Base-by-base conservation (phyloP, 2,329 filamentous ascomycete species). In the Neofusicoccum kwambonambiense region DNA sequence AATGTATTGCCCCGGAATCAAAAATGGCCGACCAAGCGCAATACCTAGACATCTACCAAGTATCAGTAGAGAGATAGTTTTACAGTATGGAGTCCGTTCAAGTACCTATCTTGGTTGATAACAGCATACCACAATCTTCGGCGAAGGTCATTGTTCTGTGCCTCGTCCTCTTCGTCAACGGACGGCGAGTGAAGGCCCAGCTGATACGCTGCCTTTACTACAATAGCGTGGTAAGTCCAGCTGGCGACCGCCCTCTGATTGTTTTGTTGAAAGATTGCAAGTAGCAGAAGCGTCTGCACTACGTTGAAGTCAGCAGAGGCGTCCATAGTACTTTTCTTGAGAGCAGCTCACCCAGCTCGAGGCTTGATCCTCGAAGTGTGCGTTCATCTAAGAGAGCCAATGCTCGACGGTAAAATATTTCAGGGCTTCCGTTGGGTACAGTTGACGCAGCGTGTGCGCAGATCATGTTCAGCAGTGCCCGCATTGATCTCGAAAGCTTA, bases 231-330 rank as follows among this genome's bases (percentile, higher is more conserved):
- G 1, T 71, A 71, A 3, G 74, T 70, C 65, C 72, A 70, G 56
- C 74, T 77, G 31, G 74, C 72, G 62, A 74, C 73, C 7, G 75
- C 73, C 2, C 74, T 68, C 51, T 76, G 74, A n/a, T 68, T 76
- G 41, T 76, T 77, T 52, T 78, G 75, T 37, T 77, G 73, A 42
- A 73, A 77, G 41, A 68, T 74, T 2, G 71, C 68, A 1, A 76
- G 66, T 1, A 78, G 70, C 4, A 77, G 68, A 19, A 77, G 60
- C 1, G 72, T 67, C 65, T 77, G 75, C 6, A 78, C 75, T 72
- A 7, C 27, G 27, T 31, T 31, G 6, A 31, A 31, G 27, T 31
- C 27, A 31, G 27, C 27, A 7, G 1, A 31, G 6, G 27, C 27
- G 5, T 31, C 6, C 4, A 31, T 7, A 31, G 27, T 31, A 31